Percentiles rank a stretch among this genome's conserved stretches.
phyloP scores from a whole-genome alignment of 805 yeast species.

The Lachancea cidri region DNA sequence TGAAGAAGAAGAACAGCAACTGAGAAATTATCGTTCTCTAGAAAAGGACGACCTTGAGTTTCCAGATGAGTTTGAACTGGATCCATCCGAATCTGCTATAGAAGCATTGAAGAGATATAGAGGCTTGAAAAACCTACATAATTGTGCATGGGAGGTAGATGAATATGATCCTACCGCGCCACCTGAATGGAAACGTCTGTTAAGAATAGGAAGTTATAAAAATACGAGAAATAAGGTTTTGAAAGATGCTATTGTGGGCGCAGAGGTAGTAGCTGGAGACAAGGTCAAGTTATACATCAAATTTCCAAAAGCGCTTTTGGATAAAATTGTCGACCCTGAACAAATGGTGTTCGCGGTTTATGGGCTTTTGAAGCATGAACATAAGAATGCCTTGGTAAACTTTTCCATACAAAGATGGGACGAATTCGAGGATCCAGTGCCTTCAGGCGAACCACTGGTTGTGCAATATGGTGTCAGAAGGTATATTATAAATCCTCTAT shows the following conservation, averaged over 20 bases:
- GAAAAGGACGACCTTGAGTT: constrained; percentile 85
- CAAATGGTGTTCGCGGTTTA: constrained; percentile 57
- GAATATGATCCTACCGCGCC: constrained; percentile 78
- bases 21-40: constrained; percentile 57
- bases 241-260: constrained; percentile 49
- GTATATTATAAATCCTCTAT: constrained; percentile 73
- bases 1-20: constrained; percentile 80
- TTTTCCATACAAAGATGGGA: constrained; percentile 85
- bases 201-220: constrained; percentile 70
- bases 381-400: constrained; percentile 76
- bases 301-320: constrained; percentile 46
- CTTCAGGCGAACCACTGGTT: constrained; percentile 72
- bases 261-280: constrained; percentile 57
- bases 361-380: constrained; percentile 79
- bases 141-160: constrained; percentile 82
- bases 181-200: constrained; percentile 65
- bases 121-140: constrained; percentile 78
- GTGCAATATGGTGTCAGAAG: constrained; percentile 95
- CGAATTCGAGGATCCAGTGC: constrained; percentile 78
- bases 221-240: constrained; percentile 64
- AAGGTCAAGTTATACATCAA: constrained; percentile 54
- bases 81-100: constrained; percentile 68
- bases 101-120: constrained; percentile 75
- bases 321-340: constrained; percentile 40
- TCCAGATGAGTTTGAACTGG: constrained; percentile 91